Evolutionary conservation across 2,329 filamentous ascomycete genomes (phyloP).

Genomic region (Aspergillus sp.): DNA sequence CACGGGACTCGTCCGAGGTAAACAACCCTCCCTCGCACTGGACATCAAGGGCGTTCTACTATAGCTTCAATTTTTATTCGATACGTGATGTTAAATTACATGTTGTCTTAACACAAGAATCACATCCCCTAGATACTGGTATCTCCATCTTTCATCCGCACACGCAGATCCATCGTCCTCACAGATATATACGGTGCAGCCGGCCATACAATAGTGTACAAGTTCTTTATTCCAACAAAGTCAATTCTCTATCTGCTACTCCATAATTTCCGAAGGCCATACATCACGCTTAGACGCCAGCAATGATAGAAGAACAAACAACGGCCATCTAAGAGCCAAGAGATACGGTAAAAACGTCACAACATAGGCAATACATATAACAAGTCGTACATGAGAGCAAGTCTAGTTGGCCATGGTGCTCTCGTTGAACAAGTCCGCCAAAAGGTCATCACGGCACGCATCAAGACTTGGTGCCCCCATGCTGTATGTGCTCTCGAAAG

Average conservation of each 20-base stretch:
- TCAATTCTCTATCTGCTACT: no score
- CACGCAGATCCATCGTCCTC: no score
- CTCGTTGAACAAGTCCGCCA: conserved; percentile 80
- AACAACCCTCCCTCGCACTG: neutral
- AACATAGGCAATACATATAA: neutral
- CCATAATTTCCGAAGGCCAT: neutral
- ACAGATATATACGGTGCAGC: no score
- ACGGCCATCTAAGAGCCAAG: neutral
- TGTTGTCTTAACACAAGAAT: no score
- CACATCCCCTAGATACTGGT: no score
- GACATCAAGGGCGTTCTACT: no score
- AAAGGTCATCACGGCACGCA: conserved; percentile 61
- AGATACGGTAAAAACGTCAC: neutral
- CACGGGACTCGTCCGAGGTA: neutral
- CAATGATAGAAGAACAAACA: neutral
- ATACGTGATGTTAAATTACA: no score
- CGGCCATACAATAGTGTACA: no score
- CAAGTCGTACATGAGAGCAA: neutral
- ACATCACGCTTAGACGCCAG: neutral
- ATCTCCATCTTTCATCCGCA: no score
- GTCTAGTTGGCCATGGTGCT: conserved; percentile 51
- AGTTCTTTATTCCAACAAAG: no score
- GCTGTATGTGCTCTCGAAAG: conserved; percentile 89
- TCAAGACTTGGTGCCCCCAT: conserved; percentile 70
- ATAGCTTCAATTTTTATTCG: no score